Evolutionary conservation across 345 rosid genomes (phyloP).

Genomic region (Angophora floribunda): DNA sequence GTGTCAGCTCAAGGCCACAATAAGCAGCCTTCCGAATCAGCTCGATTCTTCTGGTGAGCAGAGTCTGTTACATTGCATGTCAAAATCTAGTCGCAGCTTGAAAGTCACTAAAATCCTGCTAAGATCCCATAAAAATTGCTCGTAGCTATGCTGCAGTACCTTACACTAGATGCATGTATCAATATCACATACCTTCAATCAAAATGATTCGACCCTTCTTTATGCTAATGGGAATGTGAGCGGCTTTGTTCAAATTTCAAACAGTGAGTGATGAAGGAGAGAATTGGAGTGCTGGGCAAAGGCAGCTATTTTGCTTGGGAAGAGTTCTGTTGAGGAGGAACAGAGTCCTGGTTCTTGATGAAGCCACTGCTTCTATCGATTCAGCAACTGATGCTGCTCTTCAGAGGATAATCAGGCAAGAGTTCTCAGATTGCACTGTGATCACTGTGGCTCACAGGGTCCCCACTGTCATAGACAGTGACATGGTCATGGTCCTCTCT

Average conservation of each 20-base stretch:
- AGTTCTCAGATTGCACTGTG: conserved; percentile 55
- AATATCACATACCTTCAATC: neutral
- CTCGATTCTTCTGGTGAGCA: conserved; percentile 56
- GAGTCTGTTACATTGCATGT: neutral
- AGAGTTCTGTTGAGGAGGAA: conserved; percentile 59
- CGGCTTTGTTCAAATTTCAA: neutral
- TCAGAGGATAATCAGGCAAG: conserved; percentile 56
- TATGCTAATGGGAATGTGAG: neutral
- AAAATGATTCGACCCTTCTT: neutral
- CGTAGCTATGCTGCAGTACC: neutral
- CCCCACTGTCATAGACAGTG: conserved; percentile 65
- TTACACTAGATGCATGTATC: neutral
- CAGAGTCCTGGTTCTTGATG: conserved; percentile 44
- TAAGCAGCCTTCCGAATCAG: conserved; percentile 45
- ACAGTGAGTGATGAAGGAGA: conserved; percentile 78
- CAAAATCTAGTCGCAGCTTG: neutral
- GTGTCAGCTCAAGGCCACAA: conserved; percentile 66
- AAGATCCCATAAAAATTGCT: neutral
- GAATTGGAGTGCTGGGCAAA: conserved; percentile 78
- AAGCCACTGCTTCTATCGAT: conserved; percentile 71
- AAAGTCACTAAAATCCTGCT: neutral
- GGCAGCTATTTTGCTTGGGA: conserved; percentile 72
- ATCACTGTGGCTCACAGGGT: conserved; percentile 74
- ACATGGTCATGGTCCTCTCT: conserved; percentile 84
- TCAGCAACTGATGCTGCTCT: conserved; percentile 61